A percentile compares a stretch with the other conserved stretches of the same genome.
phyloP scores from a whole-genome alignment of 1,284 basidiomycete species.

The Trametes hirsuta region DNA sequence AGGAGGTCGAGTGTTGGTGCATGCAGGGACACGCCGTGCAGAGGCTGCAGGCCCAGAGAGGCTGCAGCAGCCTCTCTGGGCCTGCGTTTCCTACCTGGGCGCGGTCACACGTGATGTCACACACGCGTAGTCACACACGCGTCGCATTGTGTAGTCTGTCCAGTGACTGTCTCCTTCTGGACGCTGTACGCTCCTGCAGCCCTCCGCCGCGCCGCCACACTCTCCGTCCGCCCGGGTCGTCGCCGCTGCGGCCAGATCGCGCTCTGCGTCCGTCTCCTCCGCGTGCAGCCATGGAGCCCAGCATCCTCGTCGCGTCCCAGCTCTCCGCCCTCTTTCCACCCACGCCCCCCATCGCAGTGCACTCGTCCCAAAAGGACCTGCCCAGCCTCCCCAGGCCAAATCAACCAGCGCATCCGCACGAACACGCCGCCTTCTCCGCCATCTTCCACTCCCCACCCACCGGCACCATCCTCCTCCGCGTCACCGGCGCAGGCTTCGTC shows the following conservation, averaged over 20 bases:
- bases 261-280: not conserved
- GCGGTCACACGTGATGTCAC: too few relatives aligned
- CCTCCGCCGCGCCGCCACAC: not conserved
- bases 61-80: too few relatives aligned
- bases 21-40: too few relatives aligned
- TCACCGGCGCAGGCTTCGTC: conserved; percentile 75
- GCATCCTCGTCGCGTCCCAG: conserved; percentile 61
- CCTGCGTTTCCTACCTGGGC: too few relatives aligned
- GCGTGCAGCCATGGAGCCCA: conserved; percentile 31
- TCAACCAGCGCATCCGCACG: conserved; percentile 60
- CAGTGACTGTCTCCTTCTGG: too few relatives aligned
- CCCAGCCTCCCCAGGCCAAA: conserved; percentile 44
- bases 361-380: conserved; percentile 58
- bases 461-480: conserved; percentile 74
- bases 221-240: conserved; percentile 11
- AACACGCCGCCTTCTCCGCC: conserved; percentile 75
- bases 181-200: too few relatives aligned
- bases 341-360: conserved; percentile 53
- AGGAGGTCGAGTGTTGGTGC: too few relatives aligned
- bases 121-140: not conserved
- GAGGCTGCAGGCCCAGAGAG: too few relatives aligned
- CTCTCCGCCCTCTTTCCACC: conserved; percentile 64
- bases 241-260: not conserved
- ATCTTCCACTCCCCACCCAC: conserved; percentile 60
- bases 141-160: not conserved